phyloP scores from a whole-genome alignment of 352 stramenopile species.

The Blastocystis sp. region DNA sequence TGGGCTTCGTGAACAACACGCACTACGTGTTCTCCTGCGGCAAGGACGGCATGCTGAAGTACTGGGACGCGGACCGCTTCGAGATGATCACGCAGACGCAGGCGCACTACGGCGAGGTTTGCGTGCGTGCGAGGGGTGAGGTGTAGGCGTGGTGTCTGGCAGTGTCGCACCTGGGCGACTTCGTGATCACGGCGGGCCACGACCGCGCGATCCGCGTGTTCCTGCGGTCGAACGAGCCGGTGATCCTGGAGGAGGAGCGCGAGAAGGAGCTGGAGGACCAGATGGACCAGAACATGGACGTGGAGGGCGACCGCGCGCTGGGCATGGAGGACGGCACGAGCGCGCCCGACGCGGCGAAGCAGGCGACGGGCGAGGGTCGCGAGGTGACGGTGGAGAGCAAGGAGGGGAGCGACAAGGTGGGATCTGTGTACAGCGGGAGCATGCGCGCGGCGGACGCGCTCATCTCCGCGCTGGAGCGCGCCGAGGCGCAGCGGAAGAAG shows the following conservation, averaged over 20 bases:
- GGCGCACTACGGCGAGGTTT: constrained; percentile 84
- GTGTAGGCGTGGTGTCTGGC: constrained; percentile 83
- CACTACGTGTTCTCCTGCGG: constrained; percentile 97
- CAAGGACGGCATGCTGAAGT: constrained; percentile 95
- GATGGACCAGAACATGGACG: constrained; percentile 89
- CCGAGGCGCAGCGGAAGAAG: constrained; percentile 86
- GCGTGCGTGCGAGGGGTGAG: constrained; percentile 76
- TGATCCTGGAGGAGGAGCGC: constrained; percentile 97
- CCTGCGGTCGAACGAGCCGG: constrained; percentile 91
- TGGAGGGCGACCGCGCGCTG: constrained; percentile 83
- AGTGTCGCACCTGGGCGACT: constrained; percentile 89
- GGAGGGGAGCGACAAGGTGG: constrained; percentile 38
- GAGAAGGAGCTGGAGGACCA: constrained; percentile 92
- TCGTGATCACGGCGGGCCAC: constrained; percentile 91
- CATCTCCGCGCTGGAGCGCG: constrained; percentile 91
- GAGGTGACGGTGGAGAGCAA: constrained; percentile 49
- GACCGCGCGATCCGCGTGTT: constrained; percentile 95
- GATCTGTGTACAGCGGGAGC: constrained; percentile 51
- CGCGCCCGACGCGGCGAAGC: constrained; percentile 3
- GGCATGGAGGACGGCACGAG: constrained; percentile 29
- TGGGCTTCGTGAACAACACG: constrained; percentile 91
- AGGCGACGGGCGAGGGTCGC: constrained; percentile 6
- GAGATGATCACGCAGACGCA: constrained; percentile 87
- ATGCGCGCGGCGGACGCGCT: constrained; percentile 83
- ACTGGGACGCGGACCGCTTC: constrained; percentile 97